Evolutionary conservation across 2,329 filamentous ascomycete species (phyloP).

Genomic region (Gnomoniopsis sp.): DNA sequence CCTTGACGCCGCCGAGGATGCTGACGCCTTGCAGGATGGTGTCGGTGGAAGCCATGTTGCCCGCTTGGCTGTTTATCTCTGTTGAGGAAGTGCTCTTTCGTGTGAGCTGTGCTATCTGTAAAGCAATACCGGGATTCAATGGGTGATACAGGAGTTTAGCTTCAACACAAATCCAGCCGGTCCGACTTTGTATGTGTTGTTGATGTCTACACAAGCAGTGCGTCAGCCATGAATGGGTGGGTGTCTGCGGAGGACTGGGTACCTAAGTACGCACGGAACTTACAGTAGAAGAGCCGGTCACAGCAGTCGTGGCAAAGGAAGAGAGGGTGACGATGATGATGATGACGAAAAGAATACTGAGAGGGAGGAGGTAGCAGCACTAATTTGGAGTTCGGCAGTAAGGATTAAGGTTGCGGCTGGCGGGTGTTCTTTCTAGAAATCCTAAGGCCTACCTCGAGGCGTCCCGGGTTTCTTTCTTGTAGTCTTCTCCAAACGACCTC

Average conservation of each 20-base stretch:
- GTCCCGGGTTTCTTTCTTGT: background rate
- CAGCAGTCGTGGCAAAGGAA: background rate
- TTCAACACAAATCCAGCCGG: constrained; percentile 7
- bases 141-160: background rate
- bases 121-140: background rate
- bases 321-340: constrained; percentile 9
- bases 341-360: constrained; percentile 10
- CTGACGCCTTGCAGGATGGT: constrained; percentile 82
- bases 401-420: background rate
- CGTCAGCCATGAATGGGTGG: background rate
- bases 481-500: background rate
- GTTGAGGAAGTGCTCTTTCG: background rate
- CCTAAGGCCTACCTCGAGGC: background rate
- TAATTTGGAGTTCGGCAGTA: constrained; percentile 8
- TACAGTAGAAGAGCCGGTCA: constrained; percentile 2
- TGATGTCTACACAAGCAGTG: background rate
- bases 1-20: constrained; percentile 75
- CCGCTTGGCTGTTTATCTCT: constrained; percentile 8
- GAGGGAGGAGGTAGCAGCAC: background rate
- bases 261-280: background rate
- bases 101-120: background rate
- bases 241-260: background rate
- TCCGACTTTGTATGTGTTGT: background rate
- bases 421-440: background rate
- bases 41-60: constrained; percentile 66